A percentile compares a stretch with the other conserved stretches of the same genome.
Conservation (phyloP, 768 basidiomycete species). For the Dacryopinax spathularia region DNA sequence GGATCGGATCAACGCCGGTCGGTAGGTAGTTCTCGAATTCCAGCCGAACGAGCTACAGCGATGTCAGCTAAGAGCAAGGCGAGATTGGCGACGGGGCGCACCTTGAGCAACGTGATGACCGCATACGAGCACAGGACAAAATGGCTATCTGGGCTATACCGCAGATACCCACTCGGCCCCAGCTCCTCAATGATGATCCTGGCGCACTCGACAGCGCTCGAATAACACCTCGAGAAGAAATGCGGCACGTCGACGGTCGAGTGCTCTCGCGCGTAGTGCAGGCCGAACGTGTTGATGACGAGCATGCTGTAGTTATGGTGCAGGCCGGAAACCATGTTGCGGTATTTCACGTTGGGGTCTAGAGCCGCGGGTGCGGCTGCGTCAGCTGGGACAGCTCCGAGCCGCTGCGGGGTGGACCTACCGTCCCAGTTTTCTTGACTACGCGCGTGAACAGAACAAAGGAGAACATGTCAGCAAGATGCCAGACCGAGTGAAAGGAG, state of each 20-base stretch:
- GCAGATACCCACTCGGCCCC: conserved; percentile 59
- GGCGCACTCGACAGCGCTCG: conserved; percentile 55
- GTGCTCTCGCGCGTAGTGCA: conserved; percentile 87
- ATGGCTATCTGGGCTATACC: conserved; percentile 77
- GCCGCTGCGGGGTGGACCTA: neutral
- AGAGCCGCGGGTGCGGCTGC: neutral
- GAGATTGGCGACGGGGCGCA: conserved; percentile 24
- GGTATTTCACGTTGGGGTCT: conserved; percentile 24
- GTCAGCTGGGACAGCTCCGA: neutral
- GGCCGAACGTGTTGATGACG: conserved; percentile 87
- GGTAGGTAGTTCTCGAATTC: conserved; percentile 68
- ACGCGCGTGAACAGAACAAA: too few relatives aligned
- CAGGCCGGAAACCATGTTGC: conserved; percentile 44
- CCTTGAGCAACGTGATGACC: conserved; percentile 83
- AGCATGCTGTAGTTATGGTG: conserved; percentile 77
- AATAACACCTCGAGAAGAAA: conserved; percentile 70
- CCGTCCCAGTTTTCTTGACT: neutral
- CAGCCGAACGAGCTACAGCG: conserved; percentile 55
- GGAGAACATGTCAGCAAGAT: neutral
- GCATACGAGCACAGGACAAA: conserved; percentile 90
- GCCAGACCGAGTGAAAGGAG: neutral
- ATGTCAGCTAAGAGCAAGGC: neutral
- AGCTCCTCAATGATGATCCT: conserved; percentile 63
- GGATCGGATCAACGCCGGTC: conserved; percentile 54
- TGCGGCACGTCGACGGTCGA: conserved; percentile 58